Evolutionary conservation across 1,139 yeast species (phyloP).

Genomic region (Pneumocystis wakefieldiae): DNA sequence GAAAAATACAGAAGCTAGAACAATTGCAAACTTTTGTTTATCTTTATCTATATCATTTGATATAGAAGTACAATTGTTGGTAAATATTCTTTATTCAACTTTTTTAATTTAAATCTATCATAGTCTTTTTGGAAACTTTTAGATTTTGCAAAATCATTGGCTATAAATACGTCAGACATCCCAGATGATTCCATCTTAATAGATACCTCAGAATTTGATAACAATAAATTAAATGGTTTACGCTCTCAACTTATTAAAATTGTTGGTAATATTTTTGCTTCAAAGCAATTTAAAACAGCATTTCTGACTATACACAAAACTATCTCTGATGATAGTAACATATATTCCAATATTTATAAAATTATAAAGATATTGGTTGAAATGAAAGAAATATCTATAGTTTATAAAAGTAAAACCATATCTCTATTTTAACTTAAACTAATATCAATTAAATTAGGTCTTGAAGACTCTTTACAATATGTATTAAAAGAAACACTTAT

Average conservation of each 20-base stretch:
- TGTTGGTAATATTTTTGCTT: neutral
- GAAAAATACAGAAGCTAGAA: conserved; percentile 37
- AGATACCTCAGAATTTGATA: neutral
- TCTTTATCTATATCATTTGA: conserved; percentile 1
- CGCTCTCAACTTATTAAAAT: neutral
- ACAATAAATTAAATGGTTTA: neutral
- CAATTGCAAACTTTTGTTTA: conserved; percentile 32
- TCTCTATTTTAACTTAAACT: neutral
- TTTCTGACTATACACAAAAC: neutral
- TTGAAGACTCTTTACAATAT: neutral
- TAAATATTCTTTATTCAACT: neutral
- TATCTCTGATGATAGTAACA: neutral
- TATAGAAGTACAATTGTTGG: neutral
- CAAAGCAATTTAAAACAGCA: neutral
- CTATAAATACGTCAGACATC: neutral
- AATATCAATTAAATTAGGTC: neutral
- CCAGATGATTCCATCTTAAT: neutral
- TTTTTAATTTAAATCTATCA: neutral
- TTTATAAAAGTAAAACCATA: neutral
- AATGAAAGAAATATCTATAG: neutral
- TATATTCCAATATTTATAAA: neutral
- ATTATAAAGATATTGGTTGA: neutral
- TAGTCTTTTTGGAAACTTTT: neutral
- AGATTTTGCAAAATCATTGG: neutral
- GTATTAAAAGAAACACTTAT: conserved; percentile 9